Evolutionary conservation across 345 rosid species (phyloP), one percentile per base, ranked within the genome.

Genomic region (Brassica juncea): DNA sequence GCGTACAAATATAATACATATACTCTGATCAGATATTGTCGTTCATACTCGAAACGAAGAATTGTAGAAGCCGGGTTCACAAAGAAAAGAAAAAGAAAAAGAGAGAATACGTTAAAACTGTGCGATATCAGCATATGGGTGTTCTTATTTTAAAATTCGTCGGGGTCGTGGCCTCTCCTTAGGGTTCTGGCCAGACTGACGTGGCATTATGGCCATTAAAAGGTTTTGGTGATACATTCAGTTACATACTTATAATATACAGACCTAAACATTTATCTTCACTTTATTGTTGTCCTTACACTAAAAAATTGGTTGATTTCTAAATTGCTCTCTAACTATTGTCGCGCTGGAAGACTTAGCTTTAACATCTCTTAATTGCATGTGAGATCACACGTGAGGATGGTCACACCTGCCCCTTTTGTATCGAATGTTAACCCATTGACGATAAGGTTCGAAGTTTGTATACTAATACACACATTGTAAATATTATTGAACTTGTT

Each of bases 351-450:
- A 81, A 60, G 84, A 86, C 82, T 76, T 69, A 61, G 74, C 76
- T 66, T 72, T 6, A 27, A 68, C 66, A 32, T 30, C 71, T 80
- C 71, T 71, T 75, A 85, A 83, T 82, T 71, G 89, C 90, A 89
- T 75, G 86, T 87, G 63, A 59, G 8, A 59, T 59, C 32, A 25
- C 64, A 59, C 64, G 64, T 59, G 64, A 28, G 32, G 62, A 59
- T 23, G 64, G 64, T 59, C 74, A 69, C 69, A 75, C 72, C 68
- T 67, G 79, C 71, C 68, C 78, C 77, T 35, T 65, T 69, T 60
- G 67, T 65, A 80, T 74, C 67, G 76, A 86, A 84, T 76, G 75
- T 73, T 39, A 81, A 57, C 16, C 4, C 58, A 55, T 68, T 23
- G 34, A 70, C 68, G 58, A 76, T 71, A 64, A 25, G 30, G 31